Conservation (phyloP, 1,284 basidiomycete genomes). For the Apiotrichum mycotoxinovorans region DNA sequence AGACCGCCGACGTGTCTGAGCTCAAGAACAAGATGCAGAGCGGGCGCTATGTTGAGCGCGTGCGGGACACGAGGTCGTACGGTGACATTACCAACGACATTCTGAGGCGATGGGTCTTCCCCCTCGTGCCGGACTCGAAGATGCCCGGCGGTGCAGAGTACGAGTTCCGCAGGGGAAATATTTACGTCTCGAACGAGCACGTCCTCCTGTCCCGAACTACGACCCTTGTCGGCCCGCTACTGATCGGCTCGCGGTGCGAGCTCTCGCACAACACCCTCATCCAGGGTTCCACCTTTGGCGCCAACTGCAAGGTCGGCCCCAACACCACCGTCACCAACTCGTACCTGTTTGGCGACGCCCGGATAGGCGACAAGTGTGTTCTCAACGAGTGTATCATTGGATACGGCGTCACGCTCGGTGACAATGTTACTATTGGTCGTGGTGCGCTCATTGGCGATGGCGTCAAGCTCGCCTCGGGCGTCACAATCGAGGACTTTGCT, state of each 20-base stretch:
- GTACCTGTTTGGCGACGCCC: slow-evolving; percentile 76
- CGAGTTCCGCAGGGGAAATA: slow-evolving; percentile 77
- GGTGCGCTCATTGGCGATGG: slow-evolving; percentile 62
- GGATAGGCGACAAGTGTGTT: slow-evolving; percentile 70
- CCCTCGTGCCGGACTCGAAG: slow-evolving; percentile 88
- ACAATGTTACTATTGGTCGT: slow-evolving; percentile 52
- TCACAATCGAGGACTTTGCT: slow-evolving; percentile 66
- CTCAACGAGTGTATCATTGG: slow-evolving; percentile 67
- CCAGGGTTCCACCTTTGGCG: slow-evolving; percentile 65
- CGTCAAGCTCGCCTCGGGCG: slow-evolving; percentile 68
- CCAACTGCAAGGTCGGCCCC: slow-evolving; percentile 75
- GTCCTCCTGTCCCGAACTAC: slow-evolving; percentile 70
- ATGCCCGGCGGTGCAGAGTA: slow-evolving; percentile 76
- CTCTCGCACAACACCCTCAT: slow-evolving; percentile 42
- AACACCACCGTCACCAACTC: slow-evolving; percentile 65
- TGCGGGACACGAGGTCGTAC: slow-evolving; percentile 84
- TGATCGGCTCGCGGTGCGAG: slow-evolving; percentile 37
- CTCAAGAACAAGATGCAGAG: slow-evolving; percentile 15
- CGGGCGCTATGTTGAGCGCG: slow-evolving; percentile 81
- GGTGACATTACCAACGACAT: slow-evolving; percentile 90
- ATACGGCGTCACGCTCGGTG: slow-evolving; percentile 46
- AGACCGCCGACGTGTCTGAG: slow-evolving; percentile 10
- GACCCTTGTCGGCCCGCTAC: slow-evolving; percentile 35
- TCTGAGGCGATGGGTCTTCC: slow-evolving; percentile 86
- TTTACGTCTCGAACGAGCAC: slow-evolving; percentile 74